A percentile compares a stretch with the other conserved stretches of the same genome.
Evolutionary conservation across 2,329 filamentous ascomycete species (phyloP).

Genomic region (Penicillium sp.): DNA sequence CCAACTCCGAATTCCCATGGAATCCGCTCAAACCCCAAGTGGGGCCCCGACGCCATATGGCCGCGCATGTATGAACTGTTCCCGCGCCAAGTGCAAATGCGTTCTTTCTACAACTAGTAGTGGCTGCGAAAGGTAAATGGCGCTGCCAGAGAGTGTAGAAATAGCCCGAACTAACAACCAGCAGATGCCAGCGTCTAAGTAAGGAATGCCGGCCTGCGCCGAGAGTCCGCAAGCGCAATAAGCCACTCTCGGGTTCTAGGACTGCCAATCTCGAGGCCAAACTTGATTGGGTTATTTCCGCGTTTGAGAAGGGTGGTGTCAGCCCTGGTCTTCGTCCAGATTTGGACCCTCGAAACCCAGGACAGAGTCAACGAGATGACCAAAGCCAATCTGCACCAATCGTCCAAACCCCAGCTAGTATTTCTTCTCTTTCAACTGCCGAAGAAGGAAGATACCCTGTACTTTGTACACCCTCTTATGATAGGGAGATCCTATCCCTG

Average conservation of each 20-base stretch:
- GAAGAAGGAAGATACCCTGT: neutral
- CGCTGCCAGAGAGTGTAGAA: neutral
- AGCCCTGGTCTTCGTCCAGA: constrained; percentile 11
- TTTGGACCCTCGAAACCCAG: constrained; percentile 11
- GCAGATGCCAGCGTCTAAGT: constrained; percentile 45
- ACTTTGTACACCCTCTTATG: neutral
- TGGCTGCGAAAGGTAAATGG: constrained; percentile 28
- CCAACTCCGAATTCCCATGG: constrained; percentile 9
- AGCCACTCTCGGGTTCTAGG: constrained; percentile 21
- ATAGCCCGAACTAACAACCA: constrained; percentile 1
- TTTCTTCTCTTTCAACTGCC: constrained; percentile 1
- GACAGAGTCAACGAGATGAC: neutral
- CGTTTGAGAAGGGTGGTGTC: constrained; percentile 26
- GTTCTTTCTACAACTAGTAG: constrained; percentile 32
- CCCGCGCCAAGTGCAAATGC: constrained; percentile 13
- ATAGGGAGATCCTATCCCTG: constrained; percentile 10
- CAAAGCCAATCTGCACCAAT: neutral
- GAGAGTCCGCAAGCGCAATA: constrained; percentile 33
- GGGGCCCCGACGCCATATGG: constrained; percentile 11
- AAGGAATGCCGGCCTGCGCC: constrained; percentile 43
- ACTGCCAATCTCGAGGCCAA: constrained; percentile 31
- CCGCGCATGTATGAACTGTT: constrained; percentile 8
- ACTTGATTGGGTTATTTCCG: constrained; percentile 28
- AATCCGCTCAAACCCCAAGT: neutral
- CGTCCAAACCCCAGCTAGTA: constrained; percentile 1